Percentiles rank a stretch among this genome's conserved stretches.
Conservation (phyloP, 2,329 filamentous ascomycete genomes). For the Neofusicoccum kwambonambiense region DNA sequence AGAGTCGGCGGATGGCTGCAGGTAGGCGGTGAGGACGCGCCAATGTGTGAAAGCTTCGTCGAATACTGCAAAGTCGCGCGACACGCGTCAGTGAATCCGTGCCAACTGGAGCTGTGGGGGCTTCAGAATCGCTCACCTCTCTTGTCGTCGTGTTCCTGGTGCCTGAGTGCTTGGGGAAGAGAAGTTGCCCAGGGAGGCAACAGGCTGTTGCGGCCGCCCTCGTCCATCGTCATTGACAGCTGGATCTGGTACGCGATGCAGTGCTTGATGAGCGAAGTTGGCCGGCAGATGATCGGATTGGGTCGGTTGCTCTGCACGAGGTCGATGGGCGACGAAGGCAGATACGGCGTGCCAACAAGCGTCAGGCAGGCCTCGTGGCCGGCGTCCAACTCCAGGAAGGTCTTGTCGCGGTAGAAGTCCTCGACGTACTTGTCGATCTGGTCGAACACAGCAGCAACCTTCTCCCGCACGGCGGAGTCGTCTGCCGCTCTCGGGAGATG, state of each 20-base stretch:
- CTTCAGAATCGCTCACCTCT: not conserved
- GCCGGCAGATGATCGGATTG: slow-evolving; percentile 7
- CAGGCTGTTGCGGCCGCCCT: slow-evolving; percentile 4
- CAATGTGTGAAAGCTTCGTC: slow-evolving; percentile 10
- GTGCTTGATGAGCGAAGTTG: not conserved
- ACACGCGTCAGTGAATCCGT: no score
- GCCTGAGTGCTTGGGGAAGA: not conserved
- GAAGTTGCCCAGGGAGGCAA: not conserved
- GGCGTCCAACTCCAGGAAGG: not conserved
- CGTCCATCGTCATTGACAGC: slow-evolving; percentile 11
- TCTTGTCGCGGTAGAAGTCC: slow-evolving; percentile 32
- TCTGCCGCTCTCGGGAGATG: slow-evolving; percentile 26
- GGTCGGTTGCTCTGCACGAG: slow-evolving; percentile 4
- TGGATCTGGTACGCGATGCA: slow-evolving; percentile 5
- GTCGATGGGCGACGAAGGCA: slow-evolving; percentile 3
- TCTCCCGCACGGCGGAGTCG: slow-evolving; percentile 25
- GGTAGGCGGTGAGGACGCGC: slow-evolving; percentile 10
- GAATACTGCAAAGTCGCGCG: not conserved
- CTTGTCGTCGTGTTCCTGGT: not conserved
- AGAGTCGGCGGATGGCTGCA: not conserved
- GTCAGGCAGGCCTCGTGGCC: slow-evolving; percentile 5
- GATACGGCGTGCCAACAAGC: slow-evolving; percentile 6
- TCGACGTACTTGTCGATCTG: slow-evolving; percentile 31
- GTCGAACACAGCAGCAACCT: slow-evolving; percentile 27
- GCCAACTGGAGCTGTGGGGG: no score